phyloP scores from a whole-genome alignment of 352 stramenopile genomes.

The Phytophthora hibernalis region DNA sequence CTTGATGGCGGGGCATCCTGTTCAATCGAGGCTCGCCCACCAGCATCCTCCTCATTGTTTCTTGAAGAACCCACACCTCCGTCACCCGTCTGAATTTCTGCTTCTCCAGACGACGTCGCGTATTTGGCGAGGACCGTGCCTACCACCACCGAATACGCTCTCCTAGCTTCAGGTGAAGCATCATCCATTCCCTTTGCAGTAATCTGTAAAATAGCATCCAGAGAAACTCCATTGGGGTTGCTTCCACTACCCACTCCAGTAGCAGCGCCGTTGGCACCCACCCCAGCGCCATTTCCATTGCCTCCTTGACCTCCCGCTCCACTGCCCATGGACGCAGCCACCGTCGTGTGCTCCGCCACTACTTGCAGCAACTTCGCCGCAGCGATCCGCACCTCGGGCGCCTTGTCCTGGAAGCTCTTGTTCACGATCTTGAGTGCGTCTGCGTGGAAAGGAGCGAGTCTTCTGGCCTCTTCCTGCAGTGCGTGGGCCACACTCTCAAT shows the following conservation, averaged over 20 bases:
- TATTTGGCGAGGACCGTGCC: conserved; percentile 85
- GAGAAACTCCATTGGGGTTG: conserved; percentile 47
- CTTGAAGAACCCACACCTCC: conserved; percentile 15
- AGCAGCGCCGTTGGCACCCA: conserved; percentile 20
- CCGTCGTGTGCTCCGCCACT: conserved; percentile 60
- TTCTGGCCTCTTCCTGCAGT: conserved; percentile 48
- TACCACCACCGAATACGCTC: conserved; percentile 70
- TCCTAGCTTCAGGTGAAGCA: conserved; percentile 59
- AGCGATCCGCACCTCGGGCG: conserved; percentile 71
- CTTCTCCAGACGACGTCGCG: conserved; percentile 53
- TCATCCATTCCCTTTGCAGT: conserved; percentile 85
- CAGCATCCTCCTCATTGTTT: conserved; percentile 42
- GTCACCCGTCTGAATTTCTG: conserved; percentile 45
- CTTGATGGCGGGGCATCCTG: conserved; percentile 30
- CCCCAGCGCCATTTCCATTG: conserved; percentile 28
- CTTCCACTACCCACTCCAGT: conserved; percentile 19
- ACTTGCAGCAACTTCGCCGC: conserved; percentile 69
- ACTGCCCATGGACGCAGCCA: conserved; percentile 16
- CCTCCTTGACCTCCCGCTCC: conserved; percentile 21
- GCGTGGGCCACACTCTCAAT: conserved; percentile 72
- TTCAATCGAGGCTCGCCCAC: conserved; percentile 33
- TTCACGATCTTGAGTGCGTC: conserved; percentile 80
- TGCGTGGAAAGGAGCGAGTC: conserved; percentile 54
- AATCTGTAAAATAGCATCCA: conserved; percentile 77
- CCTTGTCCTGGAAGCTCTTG: conserved; percentile 81